phyloP scores from a whole-genome alignment of 495 filamentous ascomycete species.

The Jackrogersella minutella region DNA sequence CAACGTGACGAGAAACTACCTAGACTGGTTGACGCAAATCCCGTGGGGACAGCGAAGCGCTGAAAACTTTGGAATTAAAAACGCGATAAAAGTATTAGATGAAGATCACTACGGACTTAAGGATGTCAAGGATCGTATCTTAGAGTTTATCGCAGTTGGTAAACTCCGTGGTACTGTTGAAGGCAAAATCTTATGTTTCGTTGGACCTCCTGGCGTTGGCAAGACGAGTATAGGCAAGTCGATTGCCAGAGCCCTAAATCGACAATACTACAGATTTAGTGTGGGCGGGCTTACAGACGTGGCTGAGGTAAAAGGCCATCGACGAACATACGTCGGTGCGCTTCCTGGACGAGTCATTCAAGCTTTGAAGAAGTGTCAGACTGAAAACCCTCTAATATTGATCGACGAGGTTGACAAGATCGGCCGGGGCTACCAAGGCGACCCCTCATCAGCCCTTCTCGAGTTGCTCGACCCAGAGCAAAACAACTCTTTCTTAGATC shows the following conservation, averaged over 20 bases:
- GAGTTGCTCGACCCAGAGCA: slow-evolving; percentile 98
- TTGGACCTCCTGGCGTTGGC: slow-evolving; percentile 92
- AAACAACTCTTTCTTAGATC: slow-evolving; percentile 95
- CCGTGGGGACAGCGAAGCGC: slow-evolving; percentile 96
- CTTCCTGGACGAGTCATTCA: slow-evolving; percentile 97
- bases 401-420: slow-evolving; percentile 99
- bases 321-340: slow-evolving; percentile 95
- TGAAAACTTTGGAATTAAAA: slow-evolving; percentile 93
- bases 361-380: slow-evolving; percentile 98
- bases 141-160: slow-evolving; percentile 98
- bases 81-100: slow-evolving; percentile 90
- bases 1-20: slow-evolving; percentile 98
- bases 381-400: slow-evolving; percentile 94
- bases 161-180: slow-evolving; percentile 97
- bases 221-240: slow-evolving; percentile 99
- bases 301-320: slow-evolving; percentile 99
- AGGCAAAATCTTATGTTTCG: slow-evolving; percentile 98
- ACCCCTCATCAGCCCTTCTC: slow-evolving; percentile 92
- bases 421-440: slow-evolving; percentile 92
- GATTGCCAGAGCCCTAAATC: slow-evolving; percentile 90
- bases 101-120: slow-evolving; percentile 98
- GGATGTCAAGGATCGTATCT: slow-evolving; percentile 98
- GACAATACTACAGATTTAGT: slow-evolving; percentile 97
- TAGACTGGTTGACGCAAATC: slow-evolving; percentile 98
- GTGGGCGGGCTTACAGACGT: slow-evolving; percentile 97